Percentiles rank a stretch among this genome's conserved stretches.
Conservation (phyloP, 257 asterid genomes). For the Solanum gandarillasii region DNA sequence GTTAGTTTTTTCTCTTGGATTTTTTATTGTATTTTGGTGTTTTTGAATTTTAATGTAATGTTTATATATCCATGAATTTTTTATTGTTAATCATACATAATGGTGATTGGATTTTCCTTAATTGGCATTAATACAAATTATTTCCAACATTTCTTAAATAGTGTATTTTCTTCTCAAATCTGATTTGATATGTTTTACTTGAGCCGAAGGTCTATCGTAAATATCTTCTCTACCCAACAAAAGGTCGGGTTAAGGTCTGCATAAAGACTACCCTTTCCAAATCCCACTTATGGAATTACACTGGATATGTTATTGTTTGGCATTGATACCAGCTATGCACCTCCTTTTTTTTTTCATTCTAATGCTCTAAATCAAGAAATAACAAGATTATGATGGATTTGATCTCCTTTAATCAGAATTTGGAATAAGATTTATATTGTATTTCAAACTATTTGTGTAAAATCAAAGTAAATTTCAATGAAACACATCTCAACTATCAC, state of each 20-base stretch:
- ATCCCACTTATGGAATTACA: background rate
- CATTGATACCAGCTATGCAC: background rate
- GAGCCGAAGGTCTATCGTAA: background rate
- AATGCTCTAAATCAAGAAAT: background rate
- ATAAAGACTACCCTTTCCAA: accelerated
- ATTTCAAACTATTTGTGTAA: background rate
- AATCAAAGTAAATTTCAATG: background rate
- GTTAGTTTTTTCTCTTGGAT: background rate
- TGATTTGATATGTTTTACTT: background rate
- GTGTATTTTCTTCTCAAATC: background rate
- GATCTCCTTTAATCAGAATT: background rate
- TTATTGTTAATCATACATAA: background rate
- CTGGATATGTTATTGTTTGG: background rate
- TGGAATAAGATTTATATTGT: background rate
- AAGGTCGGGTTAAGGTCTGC: background rate
- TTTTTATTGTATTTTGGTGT: background rate
- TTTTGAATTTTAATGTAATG: background rate
- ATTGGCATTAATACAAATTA: background rate
- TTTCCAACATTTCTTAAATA: background rate
- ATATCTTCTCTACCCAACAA: background rate
- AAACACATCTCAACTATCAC: background rate
- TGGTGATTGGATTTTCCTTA: background rate
- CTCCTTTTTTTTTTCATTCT: background rate
- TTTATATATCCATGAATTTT: background rate
- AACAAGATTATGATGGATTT: background rate